These are phyloP conservation scores for Hypoxylon lenormandii DNA, from an alignment of 495 filamentous ascomycete species.

Conservation along the genomic window DNA sequence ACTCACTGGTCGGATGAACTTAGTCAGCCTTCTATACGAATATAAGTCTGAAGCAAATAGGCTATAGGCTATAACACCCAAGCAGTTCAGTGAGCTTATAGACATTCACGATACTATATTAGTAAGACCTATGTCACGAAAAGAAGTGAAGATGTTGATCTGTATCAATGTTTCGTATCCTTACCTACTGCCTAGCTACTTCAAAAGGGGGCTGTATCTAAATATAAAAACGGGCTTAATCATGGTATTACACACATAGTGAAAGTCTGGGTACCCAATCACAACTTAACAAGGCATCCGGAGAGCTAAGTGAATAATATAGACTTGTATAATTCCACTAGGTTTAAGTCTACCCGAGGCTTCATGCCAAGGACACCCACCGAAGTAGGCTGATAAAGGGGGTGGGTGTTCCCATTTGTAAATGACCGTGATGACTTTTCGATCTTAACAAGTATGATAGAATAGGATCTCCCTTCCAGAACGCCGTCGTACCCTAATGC, in stretches of 20 bases:
- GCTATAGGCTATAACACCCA: neutral
- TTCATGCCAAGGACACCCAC: neutral
- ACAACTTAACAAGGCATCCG: too few relatives aligned
- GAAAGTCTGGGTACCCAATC: too few relatives aligned
- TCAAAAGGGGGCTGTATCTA: too few relatives aligned
- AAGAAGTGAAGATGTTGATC: too few relatives aligned
- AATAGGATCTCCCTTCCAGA: slow-evolving; percentile 6
- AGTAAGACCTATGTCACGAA: neutral
- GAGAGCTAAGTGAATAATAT: neutral
- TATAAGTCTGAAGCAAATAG: neutral
- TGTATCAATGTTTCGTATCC: too few relatives aligned
- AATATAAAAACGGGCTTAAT: too few relatives aligned
- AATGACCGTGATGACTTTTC: neutral
- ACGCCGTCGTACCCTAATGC: slow-evolving; percentile 38
- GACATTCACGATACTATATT: neutral
- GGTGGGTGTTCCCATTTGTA: neutral
- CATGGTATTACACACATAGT: too few relatives aligned
- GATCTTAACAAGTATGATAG: neutral
- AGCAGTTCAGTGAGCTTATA: neutral
- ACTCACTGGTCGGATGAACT: slow-evolving; percentile 15
- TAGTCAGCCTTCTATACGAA: slow-evolving; percentile 6
- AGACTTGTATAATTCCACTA: neutral
- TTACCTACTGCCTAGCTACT: too few relatives aligned
- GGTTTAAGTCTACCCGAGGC: neutral
- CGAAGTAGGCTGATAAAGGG: neutral